Evolutionary conservation across 148 eudicot genomes (phyloP).

Genomic region (Rhododendron griersonianum): DNA sequence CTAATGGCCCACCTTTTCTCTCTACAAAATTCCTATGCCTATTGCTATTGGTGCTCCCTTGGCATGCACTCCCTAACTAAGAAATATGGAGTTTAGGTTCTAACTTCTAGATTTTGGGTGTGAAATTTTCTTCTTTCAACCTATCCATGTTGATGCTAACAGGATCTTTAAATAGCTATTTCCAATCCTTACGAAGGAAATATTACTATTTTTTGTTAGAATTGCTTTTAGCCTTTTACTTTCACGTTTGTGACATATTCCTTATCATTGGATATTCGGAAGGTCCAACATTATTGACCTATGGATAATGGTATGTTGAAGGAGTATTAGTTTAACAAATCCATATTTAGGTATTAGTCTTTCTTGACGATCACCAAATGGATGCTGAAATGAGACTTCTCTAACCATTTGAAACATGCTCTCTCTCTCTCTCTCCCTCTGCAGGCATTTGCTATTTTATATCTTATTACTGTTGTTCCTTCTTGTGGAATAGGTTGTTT

Average conservation of each 20-base stretch:
- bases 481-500: slow-evolving; percentile 55
- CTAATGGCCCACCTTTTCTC: not conserved
- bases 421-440: not conserved
- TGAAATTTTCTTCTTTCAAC: not conserved
- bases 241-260: not conserved
- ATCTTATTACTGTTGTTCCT: not conserved
- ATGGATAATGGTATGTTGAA: not conserved
- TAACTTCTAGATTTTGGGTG: not conserved
- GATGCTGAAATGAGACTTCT: not conserved
- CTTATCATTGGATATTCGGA: not conserved
- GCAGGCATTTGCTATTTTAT: not conserved
- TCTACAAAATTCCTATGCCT: not conserved
- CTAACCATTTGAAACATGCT: not conserved
- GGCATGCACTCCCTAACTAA: not conserved
- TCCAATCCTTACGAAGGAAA: too few relatives aligned
- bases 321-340: not conserved
- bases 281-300: not conserved
- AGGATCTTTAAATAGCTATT: not conserved
- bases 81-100: not conserved
- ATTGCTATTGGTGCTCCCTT: not conserved
- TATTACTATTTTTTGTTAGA: not conserved
- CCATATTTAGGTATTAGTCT: not conserved
- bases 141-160: not conserved
- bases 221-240: not conserved
- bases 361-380: not conserved